Conservation (phyloP, 139 green algal genomes). For the Chlamydomonas incerta region DNA sequence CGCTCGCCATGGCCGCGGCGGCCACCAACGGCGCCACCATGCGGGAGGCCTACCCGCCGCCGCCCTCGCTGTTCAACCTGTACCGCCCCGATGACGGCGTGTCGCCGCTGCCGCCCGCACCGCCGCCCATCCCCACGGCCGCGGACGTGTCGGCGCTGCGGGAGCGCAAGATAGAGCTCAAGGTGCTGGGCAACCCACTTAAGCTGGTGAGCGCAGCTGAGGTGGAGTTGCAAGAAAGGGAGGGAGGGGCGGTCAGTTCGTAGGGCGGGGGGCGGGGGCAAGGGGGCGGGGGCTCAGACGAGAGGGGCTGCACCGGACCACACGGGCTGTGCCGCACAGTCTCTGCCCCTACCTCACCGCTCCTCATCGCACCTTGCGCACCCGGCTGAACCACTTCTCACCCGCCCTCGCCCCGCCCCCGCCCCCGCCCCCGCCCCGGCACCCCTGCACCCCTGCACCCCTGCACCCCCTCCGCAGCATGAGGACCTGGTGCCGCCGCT, state of each 20-base stretch:
- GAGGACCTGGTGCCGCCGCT: constrained; percentile 34
- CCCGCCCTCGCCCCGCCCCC: too few species aligned
- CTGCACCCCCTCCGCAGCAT: not conserved
- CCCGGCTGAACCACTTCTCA: not conserved
- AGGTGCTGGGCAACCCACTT: constrained; percentile 29
- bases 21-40: constrained; percentile 13
- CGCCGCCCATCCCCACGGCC: constrained; percentile 19
- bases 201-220: constrained; percentile 10
- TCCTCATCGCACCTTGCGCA: not conserved
- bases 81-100: constrained; percentile 28
- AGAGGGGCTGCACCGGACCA: too few species aligned
- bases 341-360: too few species aligned
- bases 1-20: not conserved
- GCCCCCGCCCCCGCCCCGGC: not conserved
- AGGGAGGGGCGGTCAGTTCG: too few species aligned
- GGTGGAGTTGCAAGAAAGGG: too few species aligned
- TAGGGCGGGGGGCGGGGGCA: too few species aligned
- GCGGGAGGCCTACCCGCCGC: constrained; percentile 30
- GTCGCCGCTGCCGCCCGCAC: constrained; percentile 22
- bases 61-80: constrained; percentile 39
- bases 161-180: constrained; percentile 30
- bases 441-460: not conserved
- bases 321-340: too few species aligned
- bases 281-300: too few species aligned
- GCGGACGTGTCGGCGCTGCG: constrained; percentile 10